Percentiles rank a stretch among this genome's conserved stretches.
Conservation (phyloP, 1,284 basidiomycete species). For the Ceratobasidium sp. region DNA sequence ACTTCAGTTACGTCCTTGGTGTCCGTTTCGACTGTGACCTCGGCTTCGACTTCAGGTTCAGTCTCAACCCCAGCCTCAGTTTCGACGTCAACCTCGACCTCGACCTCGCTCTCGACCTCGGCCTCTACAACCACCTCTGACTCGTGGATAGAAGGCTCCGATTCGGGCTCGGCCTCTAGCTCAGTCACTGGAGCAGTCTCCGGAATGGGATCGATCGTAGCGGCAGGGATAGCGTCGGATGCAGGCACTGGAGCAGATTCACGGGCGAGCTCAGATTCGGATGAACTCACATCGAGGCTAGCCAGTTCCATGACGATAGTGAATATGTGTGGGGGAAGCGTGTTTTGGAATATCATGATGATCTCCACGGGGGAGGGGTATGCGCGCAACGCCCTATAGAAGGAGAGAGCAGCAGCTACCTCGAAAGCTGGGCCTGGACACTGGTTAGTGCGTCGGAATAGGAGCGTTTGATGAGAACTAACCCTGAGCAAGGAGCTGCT, state of each 20-base stretch:
- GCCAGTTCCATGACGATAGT: conserved; percentile 90
- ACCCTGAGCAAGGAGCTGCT: conserved; percentile 84
- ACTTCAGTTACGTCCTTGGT: conserved; percentile 49
- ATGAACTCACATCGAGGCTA: conserved; percentile 83
- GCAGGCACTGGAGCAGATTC: conserved; percentile 16
- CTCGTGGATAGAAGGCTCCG: conserved; percentile 5
- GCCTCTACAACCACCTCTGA: conserved; percentile 5
- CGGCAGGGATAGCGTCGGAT: not conserved
- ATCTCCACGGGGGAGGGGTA: conserved; percentile 94
- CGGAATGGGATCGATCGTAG: not conserved
- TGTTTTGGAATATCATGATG: conserved; percentile 92
- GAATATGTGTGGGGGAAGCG: conserved; percentile 88
- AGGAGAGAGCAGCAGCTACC: conserved; percentile 84
- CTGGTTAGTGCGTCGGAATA: conserved; percentile 40
- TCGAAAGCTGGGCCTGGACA: conserved; percentile 73
- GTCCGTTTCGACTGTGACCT: conserved; percentile 57
- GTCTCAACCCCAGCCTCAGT: conserved; percentile 27
- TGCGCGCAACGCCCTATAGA: conserved; percentile 92
- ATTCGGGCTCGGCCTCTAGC: conserved; percentile 9
- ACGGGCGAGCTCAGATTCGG: conserved; percentile 44
- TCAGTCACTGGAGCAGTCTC: conserved; percentile 12
- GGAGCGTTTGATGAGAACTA: not conserved
- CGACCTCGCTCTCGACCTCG: conserved; percentile 16
- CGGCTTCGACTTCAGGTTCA: conserved; percentile 16
- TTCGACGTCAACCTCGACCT: conserved; percentile 28